A percentile compares a stretch with the other conserved stretches of the same genome.
These are phyloP conservation scores for Hibiscus syriacus DNA, from an alignment of 345 rosid genomes.

Conservation along the genomic window DNA sequence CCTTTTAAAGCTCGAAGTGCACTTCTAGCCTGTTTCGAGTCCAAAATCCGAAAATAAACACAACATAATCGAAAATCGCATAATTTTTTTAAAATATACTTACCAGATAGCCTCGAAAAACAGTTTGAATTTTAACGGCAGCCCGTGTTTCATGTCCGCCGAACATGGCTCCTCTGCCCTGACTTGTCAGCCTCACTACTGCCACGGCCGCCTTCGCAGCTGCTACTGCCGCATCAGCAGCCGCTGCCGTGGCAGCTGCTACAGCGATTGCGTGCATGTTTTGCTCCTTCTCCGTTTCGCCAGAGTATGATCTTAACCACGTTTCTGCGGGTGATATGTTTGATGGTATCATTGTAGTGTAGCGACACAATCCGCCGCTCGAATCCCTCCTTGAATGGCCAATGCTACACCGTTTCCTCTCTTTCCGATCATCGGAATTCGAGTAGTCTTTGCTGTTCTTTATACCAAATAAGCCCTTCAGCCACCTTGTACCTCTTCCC, in stretches of 20 bases:
- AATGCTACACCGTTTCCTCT: slow-evolving; percentile 21
- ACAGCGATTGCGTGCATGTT: slow-evolving; percentile 62
- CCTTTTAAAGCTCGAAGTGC: slow-evolving; percentile 69
- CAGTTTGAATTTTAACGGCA: not conserved
- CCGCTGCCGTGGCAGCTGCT: slow-evolving; percentile 73
- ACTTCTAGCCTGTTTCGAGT: slow-evolving; percentile 59
- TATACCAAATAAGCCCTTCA: slow-evolving; percentile 67
- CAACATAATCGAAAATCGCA: not conserved
- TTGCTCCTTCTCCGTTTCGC: slow-evolving; percentile 54
- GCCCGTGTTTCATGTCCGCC: slow-evolving; percentile 1
- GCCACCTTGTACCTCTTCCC: slow-evolving; percentile 78
- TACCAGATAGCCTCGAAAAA: not conserved
- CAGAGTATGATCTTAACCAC: slow-evolving; percentile 40
- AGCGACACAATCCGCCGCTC: slow-evolving; percentile 3
- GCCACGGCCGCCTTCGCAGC: slow-evolving; percentile 62
- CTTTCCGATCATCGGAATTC: slow-evolving; percentile 25
- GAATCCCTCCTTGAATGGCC: slow-evolving; percentile 26
- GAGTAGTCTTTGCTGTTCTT: slow-evolving; percentile 38
- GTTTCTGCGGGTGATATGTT: slow-evolving; percentile 38
- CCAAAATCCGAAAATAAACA: not conserved
- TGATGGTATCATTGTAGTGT: slow-evolving; percentile 33
- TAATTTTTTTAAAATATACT: not conserved
- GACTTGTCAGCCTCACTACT: slow-evolving; percentile 52
- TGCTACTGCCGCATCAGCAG: slow-evolving; percentile 66
- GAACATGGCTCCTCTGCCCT: slow-evolving; percentile 31